phyloP scores from a whole-genome alignment of 2,329 filamentous ascomycete species.

The Ceratocystis cubensis region DNA sequence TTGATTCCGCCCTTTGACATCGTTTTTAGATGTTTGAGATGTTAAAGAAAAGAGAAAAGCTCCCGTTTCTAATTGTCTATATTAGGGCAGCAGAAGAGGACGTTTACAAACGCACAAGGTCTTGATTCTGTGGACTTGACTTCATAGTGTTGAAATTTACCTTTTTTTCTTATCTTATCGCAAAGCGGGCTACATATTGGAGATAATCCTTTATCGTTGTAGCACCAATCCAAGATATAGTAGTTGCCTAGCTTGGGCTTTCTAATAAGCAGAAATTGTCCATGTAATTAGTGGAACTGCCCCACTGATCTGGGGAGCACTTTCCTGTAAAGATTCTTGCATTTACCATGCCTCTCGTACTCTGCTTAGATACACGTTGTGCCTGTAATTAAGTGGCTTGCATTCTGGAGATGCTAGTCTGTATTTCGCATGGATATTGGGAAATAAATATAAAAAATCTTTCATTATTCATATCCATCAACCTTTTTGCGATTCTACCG shows the following conservation, averaged over 20 bases:
- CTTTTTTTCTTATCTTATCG: constrained; percentile 19
- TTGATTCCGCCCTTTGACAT: constrained; percentile 22
- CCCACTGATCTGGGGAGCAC: neutral
- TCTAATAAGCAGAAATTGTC: constrained; percentile 3
- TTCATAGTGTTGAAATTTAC: constrained; percentile 1
- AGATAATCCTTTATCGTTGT: neutral
- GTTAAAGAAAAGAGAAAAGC: neutral
- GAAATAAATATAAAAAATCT: too few species aligned
- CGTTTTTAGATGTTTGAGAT: neutral
- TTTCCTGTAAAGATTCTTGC: too few species aligned
- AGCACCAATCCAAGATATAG: neutral
- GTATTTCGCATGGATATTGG: too few species aligned
- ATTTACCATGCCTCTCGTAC: neutral
- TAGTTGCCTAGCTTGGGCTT: neutral
- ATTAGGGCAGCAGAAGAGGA: neutral
- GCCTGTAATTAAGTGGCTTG: too few species aligned
- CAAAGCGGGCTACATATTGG: neutral
- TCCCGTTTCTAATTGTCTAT: neutral
- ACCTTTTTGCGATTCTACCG: neutral
- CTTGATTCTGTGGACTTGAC: neutral
- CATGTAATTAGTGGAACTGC: neutral
- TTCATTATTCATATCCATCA: too few species aligned
- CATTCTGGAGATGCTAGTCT: too few species aligned
- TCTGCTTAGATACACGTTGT: neutral
- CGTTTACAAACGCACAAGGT: neutral